Evolutionary conservation across 1,284 basidiomycete species (phyloP).

Genomic region (Ustilago trichophora): DNA sequence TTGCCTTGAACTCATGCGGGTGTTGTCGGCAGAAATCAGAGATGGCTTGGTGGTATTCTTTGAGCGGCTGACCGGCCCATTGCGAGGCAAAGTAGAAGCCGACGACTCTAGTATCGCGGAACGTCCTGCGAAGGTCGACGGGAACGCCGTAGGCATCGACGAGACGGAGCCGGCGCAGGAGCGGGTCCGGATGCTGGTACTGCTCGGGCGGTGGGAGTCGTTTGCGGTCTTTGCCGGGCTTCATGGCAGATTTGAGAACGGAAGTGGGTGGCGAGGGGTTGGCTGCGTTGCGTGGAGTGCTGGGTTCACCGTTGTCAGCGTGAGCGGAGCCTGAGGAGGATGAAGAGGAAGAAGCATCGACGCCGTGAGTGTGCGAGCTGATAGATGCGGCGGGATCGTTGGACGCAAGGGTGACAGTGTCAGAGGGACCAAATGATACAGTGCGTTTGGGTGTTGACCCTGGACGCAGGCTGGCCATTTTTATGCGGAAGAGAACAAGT

Average conservation of each 20-base stretch:
- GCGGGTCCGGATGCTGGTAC: constrained; percentile 67
- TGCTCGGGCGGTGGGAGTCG: constrained; percentile 55
- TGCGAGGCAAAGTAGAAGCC: constrained; percentile 67
- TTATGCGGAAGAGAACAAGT: not conserved
- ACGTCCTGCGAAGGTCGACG: constrained; percentile 59
- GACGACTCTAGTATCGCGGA: constrained; percentile 65
- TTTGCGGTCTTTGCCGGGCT: constrained; percentile 54
- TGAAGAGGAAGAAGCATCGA: not conserved
- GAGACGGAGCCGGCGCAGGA: constrained; percentile 65
- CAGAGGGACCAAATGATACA: constrained; percentile 52
- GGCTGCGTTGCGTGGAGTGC: constrained; percentile 16
- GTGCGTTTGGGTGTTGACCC: constrained; percentile 42
- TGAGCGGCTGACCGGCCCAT: constrained; percentile 55
- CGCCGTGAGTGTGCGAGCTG: constrained; percentile 8
- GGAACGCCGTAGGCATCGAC: constrained; percentile 58
- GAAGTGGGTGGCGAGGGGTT: constrained; percentile 24
- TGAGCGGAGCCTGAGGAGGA: not conserved
- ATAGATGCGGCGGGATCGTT: not conserved
- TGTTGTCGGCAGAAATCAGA: constrained; percentile 55
- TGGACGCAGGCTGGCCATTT: constrained; percentile 40
- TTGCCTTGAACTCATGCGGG: constrained; percentile 64
- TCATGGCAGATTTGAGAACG: constrained; percentile 62
- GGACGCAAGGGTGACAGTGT: constrained; percentile 29
- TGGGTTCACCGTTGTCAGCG: constrained; percentile 9
- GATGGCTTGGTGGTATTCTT: constrained; percentile 59